Evolutionary conservation across 768 basidiomycete genomes (phyloP).

Genomic region (Pulveroboletus ravenelii): DNA sequence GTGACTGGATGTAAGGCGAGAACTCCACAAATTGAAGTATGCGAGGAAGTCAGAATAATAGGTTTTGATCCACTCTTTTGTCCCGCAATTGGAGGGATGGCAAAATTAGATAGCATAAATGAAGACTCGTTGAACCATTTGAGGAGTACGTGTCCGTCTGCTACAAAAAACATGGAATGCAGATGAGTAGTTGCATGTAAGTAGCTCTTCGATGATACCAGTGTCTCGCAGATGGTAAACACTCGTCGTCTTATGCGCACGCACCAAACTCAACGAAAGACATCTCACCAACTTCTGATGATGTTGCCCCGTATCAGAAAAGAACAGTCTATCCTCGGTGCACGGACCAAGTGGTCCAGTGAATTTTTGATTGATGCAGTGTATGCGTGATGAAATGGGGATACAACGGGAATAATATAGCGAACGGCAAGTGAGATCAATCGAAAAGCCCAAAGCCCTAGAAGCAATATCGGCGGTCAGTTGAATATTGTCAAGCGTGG

Average conservation of each 20-base stretch:
- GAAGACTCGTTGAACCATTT: neutral
- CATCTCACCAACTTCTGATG: too few species aligned
- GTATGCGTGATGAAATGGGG: constrained; percentile 11
- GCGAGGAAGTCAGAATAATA: too few species aligned
- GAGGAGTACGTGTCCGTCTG: neutral
- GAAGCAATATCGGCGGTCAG: neutral
- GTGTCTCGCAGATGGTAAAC: neutral
- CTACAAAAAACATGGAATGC: neutral
- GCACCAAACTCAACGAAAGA: neutral
- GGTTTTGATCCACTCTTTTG: too few species aligned
- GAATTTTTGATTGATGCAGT: constrained; percentile 23
- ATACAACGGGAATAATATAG: constrained; percentile 28
- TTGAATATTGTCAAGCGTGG: neutral
- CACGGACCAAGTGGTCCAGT: constrained; percentile 16
- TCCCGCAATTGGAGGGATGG: neutral
- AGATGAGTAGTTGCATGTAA: too few species aligned
- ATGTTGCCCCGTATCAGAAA: neutral
- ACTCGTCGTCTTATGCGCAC: neutral
- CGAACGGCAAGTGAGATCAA: constrained; percentile 39
- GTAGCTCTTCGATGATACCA: too few species aligned
- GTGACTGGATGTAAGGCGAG: too few species aligned
- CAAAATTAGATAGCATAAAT: neutral
- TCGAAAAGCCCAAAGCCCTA: constrained; percentile 98
- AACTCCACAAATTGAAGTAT: too few species aligned
- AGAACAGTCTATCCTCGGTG: neutral